Evolutionary conservation across 805 yeast species (phyloP).

Genomic region (Candida argentea): DNA sequence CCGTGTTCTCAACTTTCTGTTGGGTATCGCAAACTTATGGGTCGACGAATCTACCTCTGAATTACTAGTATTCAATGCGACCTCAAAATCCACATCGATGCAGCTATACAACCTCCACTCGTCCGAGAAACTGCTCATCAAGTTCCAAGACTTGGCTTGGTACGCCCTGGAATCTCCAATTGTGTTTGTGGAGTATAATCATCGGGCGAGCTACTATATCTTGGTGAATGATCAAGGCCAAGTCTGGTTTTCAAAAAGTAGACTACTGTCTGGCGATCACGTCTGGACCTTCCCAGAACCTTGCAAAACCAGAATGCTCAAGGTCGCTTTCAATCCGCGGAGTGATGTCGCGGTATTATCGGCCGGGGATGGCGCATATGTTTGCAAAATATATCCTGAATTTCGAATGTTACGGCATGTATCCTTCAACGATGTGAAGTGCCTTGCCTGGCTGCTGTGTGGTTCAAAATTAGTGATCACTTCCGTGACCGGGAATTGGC

Average conservation of each 20-base stretch:
- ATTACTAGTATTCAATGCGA: conserved; percentile 18
- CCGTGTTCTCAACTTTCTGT: conserved; percentile 24
- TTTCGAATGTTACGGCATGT: no score
- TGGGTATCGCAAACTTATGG: conserved; percentile 24
- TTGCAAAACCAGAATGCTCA: neutral
- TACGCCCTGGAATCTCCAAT: conserved; percentile 11
- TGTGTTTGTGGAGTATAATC: conserved; percentile 15
- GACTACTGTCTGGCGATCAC: no score
- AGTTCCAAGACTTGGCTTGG: conserved; percentile 21
- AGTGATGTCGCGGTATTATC: conserved; percentile 11
- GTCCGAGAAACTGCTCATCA: conserved; percentile 18
- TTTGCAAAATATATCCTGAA: no score
- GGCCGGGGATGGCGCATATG: conserved; percentile 2
- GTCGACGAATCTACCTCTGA: conserved; percentile 29
- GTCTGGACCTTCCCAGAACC: no score
- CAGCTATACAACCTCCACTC: conserved; percentile 26
- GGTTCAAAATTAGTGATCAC: no score
- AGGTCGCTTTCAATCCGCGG: conserved; percentile 15
- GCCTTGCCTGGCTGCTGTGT: no score
- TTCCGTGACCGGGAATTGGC: no score
- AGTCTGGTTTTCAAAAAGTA: no score
- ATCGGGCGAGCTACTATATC: conserved; percentile 16
- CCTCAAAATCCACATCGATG: conserved; percentile 5
- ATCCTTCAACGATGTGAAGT: no score
- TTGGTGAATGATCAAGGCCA: conserved; percentile 17